These are phyloP conservation scores for Metschnikowia reukaufii DNA, from an alignment of 805 yeast genomes.

Conservation along the genomic window DNA sequence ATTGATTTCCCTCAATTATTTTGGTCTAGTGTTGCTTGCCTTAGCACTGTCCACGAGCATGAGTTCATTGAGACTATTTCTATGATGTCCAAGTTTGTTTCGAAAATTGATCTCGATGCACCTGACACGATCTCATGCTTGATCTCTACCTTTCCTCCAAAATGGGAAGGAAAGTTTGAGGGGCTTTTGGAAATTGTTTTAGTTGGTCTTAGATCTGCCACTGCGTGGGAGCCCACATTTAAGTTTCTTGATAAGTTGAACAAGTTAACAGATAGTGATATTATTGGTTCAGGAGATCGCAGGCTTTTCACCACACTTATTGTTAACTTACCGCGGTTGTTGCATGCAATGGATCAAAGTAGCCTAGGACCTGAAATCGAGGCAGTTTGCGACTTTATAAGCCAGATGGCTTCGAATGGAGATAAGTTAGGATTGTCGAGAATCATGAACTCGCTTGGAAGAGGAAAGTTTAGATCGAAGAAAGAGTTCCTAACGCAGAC, in stretches of 20 bases:
- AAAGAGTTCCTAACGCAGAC: conserved; percentile 85
- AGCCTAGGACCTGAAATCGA: conserved; percentile 49
- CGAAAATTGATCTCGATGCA: conserved; percentile 83
- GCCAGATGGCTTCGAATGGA: conserved; percentile 58
- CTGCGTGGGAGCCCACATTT: conserved; percentile 75
- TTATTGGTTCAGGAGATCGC: conserved; percentile 70
- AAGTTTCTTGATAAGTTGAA: conserved; percentile 72
- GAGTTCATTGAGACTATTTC: conserved; percentile 89
- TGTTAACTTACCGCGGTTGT: conserved; percentile 78
- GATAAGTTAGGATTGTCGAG: conserved; percentile 62
- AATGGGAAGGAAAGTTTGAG: conserved; percentile 93
- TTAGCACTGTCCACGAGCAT: conserved; percentile 86
- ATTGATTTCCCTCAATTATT: conserved; percentile 90
- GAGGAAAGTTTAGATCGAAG: conserved; percentile 81
- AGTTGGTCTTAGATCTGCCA: conserved; percentile 80
- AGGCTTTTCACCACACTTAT: conserved; percentile 71
- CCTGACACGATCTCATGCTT: conserved; percentile 82
- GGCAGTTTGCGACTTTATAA: conserved; percentile 46
- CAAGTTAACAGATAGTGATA: conserved; percentile 64
- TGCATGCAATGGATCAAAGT: conserved; percentile 68
- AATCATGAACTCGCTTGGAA: conserved; percentile 72
- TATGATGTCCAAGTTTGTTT: conserved; percentile 75
- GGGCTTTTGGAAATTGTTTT: conserved; percentile 80
- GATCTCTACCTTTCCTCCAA: conserved; percentile 84
- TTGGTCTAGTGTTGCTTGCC: conserved; percentile 93